Evolutionary conservation across 768 basidiomycete species (phyloP).

Genomic region (Sporobolomyces phaffii): DNA sequence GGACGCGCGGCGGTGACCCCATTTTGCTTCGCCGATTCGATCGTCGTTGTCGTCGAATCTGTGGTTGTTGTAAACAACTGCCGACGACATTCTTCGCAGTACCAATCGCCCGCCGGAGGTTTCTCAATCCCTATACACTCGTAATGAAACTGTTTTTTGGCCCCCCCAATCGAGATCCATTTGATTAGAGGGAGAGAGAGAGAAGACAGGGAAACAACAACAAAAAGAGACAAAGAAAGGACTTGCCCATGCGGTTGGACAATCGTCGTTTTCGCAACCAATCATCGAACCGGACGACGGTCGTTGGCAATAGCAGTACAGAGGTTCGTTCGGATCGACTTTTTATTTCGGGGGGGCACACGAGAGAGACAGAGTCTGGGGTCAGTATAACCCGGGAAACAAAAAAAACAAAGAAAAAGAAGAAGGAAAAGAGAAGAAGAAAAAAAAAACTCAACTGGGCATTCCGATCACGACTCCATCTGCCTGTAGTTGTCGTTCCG

Average conservation of each 20-base stretch:
- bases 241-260: constrained; percentile 43
- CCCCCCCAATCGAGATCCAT: too few relatives aligned
- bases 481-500: too few relatives aligned
- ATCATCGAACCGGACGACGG: constrained; percentile 45
- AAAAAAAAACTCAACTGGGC: constrained; percentile 7
- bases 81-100: constrained; percentile 42
- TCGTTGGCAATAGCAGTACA: constrained; percentile 44
- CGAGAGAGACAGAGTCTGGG: too few relatives aligned
- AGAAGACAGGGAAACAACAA: background rate
- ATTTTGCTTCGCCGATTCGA: too few relatives aligned
- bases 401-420: background rate
- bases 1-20: too few relatives aligned
- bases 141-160: constrained; percentile 44
- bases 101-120: constrained; percentile 44
- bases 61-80: too few relatives aligned
- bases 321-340: constrained; percentile 42
- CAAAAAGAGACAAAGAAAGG: background rate
- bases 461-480: background rate
- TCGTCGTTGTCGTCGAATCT: too few relatives aligned
- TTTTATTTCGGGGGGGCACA: background rate
- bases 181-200: background rate
- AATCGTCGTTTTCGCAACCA: constrained; percentile 44
- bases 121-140: constrained; percentile 37
- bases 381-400: background rate
- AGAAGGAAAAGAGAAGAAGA: background rate